Conservation (phyloP, 768 basidiomycete species). For the Mycena crocata region DNA sequence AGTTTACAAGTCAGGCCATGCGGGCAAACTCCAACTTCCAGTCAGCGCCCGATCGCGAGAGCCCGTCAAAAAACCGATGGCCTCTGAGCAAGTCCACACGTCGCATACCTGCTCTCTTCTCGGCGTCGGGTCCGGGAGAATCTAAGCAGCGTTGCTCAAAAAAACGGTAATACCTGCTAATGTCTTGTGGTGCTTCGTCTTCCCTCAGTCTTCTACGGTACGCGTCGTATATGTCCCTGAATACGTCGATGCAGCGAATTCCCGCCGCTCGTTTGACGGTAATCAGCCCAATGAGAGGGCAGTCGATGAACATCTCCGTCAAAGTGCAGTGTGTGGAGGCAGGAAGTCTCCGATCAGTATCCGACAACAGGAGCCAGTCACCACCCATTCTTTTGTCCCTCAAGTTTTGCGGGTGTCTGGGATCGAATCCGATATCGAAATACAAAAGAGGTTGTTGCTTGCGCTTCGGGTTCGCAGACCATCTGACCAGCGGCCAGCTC, state of each 20-base stretch:
- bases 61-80: constrained; percentile 63
- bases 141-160: constrained; percentile 60
- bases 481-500: constrained; percentile 64
- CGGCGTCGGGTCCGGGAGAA: constrained; percentile 49
- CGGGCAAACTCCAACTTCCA: constrained; percentile 19
- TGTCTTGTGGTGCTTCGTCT: constrained; percentile 46
- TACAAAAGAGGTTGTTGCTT: constrained; percentile 50
- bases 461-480: constrained; percentile 23
- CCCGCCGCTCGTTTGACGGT: constrained; percentile 48
- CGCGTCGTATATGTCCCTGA: constrained; percentile 63
- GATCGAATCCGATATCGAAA: constrained; percentile 64
- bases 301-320: constrained; percentile 62
- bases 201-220: constrained; percentile 58
- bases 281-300: constrained; percentile 52
- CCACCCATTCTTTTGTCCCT: constrained; percentile 40
- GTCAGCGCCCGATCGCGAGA: constrained; percentile 44
- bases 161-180: constrained; percentile 37
- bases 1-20: background rate
- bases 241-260: constrained; percentile 68
- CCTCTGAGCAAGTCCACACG: constrained; percentile 68
- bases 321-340: constrained; percentile 55
- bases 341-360: constrained; percentile 52
- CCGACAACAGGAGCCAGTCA: constrained; percentile 39
- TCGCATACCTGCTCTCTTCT: constrained; percentile 60
- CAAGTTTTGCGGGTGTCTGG: constrained; percentile 41